phyloP scores from a whole-genome alignment of 2,329 filamentous ascomycete genomes.

The Cladosporium cucumerinum region DNA sequence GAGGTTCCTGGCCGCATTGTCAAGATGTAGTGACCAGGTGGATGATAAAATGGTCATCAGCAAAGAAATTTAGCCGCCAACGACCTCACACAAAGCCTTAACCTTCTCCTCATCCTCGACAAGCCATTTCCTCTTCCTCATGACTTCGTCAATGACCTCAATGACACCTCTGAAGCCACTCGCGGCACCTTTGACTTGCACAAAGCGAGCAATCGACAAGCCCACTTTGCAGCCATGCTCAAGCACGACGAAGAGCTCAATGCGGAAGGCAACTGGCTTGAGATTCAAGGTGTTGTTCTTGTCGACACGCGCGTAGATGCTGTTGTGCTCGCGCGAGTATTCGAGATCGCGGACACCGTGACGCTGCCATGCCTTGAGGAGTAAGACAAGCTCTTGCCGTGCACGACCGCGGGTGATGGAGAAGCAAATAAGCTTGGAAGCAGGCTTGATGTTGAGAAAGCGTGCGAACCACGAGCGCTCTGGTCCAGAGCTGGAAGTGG shows the following conservation, averaged over 20 bases:
- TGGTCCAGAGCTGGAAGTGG: conserved; percentile 35
- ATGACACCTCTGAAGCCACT: conserved; percentile 84
- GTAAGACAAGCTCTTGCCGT: conserved; percentile 70
- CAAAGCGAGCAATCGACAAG: conserved; percentile 78
- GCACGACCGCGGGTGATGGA: conserved; percentile 67
- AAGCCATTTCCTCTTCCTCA: conserved; percentile 63
- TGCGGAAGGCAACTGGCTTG: conserved; percentile 83
- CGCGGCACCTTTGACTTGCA: conserved; percentile 85
- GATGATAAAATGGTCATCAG: not conserved
- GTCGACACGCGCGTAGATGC: conserved; percentile 75
- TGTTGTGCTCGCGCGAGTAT: conserved; percentile 73
- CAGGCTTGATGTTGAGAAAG: conserved; percentile 85
- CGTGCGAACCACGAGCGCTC: conserved; percentile 81
- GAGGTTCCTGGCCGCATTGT: not conserved
- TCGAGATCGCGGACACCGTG: conserved; percentile 76
- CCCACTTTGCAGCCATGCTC: conserved; percentile 76
- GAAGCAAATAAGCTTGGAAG: conserved; percentile 71
- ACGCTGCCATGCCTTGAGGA: conserved; percentile 73
- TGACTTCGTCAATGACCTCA: conserved; percentile 68
- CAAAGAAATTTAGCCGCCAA: conserved; percentile 24
- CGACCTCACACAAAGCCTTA: conserved; percentile 43
- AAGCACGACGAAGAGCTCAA: conserved; percentile 83
- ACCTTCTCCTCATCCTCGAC: conserved; percentile 56
- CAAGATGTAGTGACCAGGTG: not conserved
- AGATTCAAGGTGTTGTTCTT: conserved; percentile 75